phyloP scores from a whole-genome alignment of 2,329 filamentous ascomycete species.

The Colletotrichum salicis region DNA sequence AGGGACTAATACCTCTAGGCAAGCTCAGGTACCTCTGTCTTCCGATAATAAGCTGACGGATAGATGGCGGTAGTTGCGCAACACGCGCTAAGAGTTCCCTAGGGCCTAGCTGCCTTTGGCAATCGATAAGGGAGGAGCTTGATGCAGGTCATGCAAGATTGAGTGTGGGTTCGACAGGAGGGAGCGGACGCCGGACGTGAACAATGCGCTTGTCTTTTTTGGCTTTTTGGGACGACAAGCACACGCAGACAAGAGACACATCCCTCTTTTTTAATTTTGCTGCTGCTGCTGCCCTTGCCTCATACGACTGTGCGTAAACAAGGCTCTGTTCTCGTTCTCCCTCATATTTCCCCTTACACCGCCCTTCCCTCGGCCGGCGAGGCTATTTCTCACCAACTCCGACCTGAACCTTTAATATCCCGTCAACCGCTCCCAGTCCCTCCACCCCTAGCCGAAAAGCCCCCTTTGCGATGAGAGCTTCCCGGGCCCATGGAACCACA shows the following conservation, averaged over 20 bases:
- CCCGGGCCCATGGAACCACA: conserved; percentile 29
- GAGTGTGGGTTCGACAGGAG: conserved; percentile 16
- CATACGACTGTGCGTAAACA: conserved; percentile 24
- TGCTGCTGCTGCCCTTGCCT: not conserved
- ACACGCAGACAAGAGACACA: not conserved
- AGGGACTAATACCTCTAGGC: too few relatives aligned
- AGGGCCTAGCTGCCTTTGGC: conserved; percentile 1
- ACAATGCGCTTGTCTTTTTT: conserved; percentile 30
- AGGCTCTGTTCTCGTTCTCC: not conserved
- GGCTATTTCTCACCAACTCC: not conserved
- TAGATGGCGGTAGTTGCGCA: not conserved
- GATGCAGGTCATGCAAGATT: conserved; percentile 32
- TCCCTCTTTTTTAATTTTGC: conserved; percentile 2
- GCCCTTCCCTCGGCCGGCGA: conserved; percentile 10
- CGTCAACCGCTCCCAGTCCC: not conserved
- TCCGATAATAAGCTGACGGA: not conserved
- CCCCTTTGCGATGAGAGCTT: conserved; percentile 26
- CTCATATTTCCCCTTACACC: conserved; percentile 20
- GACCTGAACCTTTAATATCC: conserved; percentile 22
- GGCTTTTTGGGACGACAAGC: conserved; percentile 12
- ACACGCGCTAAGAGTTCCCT: conserved; percentile 9
- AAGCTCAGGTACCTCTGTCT: not conserved
- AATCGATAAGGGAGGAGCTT: conserved; percentile 31
- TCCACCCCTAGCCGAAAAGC: not conserved
- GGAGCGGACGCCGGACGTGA: conserved; percentile 11